phyloP scores from a whole-genome alignment of 2,329 filamentous ascomycete species.

The Claviceps pazoutovae region DNA sequence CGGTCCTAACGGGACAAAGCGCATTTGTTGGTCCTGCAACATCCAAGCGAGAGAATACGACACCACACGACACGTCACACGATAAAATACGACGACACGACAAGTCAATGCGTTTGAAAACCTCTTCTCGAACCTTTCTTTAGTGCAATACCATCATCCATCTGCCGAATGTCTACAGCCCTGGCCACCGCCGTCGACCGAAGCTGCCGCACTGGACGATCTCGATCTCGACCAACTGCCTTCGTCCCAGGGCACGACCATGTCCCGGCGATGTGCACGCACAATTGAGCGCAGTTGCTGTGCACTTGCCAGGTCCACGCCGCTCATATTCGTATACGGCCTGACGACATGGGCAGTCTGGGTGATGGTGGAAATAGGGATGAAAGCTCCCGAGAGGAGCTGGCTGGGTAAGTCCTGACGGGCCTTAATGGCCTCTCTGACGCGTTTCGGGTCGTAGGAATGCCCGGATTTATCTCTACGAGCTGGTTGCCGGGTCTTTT shows the following conservation, averaged over 20 bases:
- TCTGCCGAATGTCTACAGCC: background rate
- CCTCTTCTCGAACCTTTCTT: background rate
- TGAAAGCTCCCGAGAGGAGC: slow-evolving; percentile 33
- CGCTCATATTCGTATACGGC: slow-evolving; percentile 77
- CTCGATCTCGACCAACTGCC: slow-evolving; percentile 6
- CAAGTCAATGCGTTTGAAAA: background rate
- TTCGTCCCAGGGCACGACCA: slow-evolving; percentile 15
- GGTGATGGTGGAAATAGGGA: slow-evolving; percentile 65
- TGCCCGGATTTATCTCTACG: background rate
- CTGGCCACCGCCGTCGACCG: background rate
- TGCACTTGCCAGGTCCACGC: slow-evolving; percentile 63
- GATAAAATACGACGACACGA: background rate
- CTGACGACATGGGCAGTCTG: slow-evolving; percentile 91
- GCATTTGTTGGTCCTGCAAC: no score
- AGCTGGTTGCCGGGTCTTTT: background rate
- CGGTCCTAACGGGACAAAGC: no score
- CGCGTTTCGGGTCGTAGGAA: background rate
- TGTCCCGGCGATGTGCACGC: slow-evolving; percentile 51
- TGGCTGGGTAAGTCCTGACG: slow-evolving; percentile 37
- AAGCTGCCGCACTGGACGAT: slow-evolving; percentile 7
- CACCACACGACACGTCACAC: background rate
- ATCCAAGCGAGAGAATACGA: background rate
- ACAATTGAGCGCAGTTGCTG: slow-evolving; percentile 76
- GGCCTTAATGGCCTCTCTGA: background rate
- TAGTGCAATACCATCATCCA: background rate